phyloP scores from a whole-genome alignment of 2,329 filamentous ascomycete genomes.

The Dactylellina cionopaga region DNA sequence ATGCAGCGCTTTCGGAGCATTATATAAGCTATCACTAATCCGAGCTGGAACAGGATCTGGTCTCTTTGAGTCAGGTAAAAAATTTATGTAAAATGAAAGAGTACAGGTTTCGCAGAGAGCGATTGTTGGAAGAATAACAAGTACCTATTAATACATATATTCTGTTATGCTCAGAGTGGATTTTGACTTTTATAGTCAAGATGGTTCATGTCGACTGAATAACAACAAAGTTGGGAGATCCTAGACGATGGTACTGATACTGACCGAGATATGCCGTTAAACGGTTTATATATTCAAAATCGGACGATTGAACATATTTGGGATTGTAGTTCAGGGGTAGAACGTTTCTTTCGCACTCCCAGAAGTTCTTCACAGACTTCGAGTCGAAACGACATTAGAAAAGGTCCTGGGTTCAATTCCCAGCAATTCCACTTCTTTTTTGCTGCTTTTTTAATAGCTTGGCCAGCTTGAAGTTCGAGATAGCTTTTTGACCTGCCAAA shows the following conservation, averaged over 20 bases:
- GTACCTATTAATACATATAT: too few species aligned
- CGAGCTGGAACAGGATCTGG: too few species aligned
- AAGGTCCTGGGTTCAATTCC: conserved; percentile 52
- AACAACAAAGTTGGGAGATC: too few species aligned
- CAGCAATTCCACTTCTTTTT: conserved; percentile 47
- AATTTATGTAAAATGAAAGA: too few species aligned
- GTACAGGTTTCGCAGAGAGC: too few species aligned
- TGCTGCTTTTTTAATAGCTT: conserved; percentile 10
- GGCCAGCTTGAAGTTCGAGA: too few species aligned
- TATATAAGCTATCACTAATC: conserved; percentile 33
- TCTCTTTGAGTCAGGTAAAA: too few species aligned
- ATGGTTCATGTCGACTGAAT: background rate
- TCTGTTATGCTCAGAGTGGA: too few species aligned
- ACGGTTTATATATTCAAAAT: background rate
- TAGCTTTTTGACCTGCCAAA: too few species aligned
- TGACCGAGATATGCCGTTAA: too few species aligned
- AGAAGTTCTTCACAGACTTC: conserved; percentile 9
- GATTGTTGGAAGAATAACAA: too few species aligned
- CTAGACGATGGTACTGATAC: too few species aligned
- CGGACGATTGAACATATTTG: background rate
- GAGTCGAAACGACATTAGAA: conserved; percentile 50
- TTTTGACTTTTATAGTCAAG: background rate
- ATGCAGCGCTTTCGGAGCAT: conserved; percentile 32
- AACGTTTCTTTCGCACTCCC: conserved; percentile 53
- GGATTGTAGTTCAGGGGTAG: conserved; percentile 53